These are phyloP conservation scores for Xerocomus spinulosus DNA, from an alignment of 768 basidiomycete genomes.

Conservation along the genomic window DNA sequence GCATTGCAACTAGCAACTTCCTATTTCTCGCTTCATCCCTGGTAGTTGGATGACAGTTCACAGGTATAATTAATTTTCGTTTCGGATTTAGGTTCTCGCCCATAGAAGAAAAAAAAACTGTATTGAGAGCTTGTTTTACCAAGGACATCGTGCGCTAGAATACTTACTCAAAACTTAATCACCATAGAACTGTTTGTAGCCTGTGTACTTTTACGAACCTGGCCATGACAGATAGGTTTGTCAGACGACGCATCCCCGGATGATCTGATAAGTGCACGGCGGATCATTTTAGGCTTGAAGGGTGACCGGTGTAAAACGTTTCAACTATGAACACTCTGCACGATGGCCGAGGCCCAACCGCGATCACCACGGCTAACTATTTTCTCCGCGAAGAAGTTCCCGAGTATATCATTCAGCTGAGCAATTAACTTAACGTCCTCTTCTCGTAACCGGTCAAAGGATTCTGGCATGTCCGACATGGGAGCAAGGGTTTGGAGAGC, in stretches of 20 bases:
- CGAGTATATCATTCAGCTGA: conserved; percentile 51
- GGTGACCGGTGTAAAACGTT: neutral
- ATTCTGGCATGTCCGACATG: conserved; percentile 52
- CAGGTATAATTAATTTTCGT: too few relatives aligned
- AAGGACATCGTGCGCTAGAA: too few relatives aligned
- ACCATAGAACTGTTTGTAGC: too few relatives aligned
- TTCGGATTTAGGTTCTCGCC: too few relatives aligned
- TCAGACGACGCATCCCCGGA: too few relatives aligned
- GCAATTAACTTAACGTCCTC: conserved; percentile 45
- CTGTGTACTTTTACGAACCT: too few relatives aligned
- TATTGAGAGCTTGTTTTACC: too few relatives aligned
- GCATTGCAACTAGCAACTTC: neutral
- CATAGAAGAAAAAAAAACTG: too few relatives aligned
- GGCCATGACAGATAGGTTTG: too few relatives aligned
- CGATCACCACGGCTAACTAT: conserved; percentile 48
- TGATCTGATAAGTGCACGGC: neutral
- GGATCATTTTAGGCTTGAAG: neutral
- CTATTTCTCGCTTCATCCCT: neutral
- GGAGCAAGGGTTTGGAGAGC: conserved; percentile 59
- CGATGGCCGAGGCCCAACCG: conserved; percentile 59
- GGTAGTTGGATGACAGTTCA: neutral
- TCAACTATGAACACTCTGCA: conserved; percentile 31
- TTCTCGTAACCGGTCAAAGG: conserved; percentile 46
- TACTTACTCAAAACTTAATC: too few relatives aligned
- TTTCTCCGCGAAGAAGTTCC: conserved; percentile 56